Conservation (phyloP, 2,329 filamentous ascomycete species). For the Ophiostoma ulmi region DNA sequence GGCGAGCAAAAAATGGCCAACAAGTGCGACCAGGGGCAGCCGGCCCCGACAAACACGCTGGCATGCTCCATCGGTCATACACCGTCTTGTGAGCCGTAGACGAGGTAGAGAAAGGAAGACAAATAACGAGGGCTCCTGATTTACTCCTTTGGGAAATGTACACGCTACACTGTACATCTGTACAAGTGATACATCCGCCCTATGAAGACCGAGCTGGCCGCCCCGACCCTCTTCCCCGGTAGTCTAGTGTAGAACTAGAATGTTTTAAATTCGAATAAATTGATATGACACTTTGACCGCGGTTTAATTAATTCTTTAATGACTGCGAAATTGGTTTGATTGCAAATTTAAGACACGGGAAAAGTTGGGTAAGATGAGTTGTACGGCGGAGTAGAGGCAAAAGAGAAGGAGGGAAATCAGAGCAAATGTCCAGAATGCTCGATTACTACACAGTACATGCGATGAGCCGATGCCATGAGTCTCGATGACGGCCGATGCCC, state of each 20-base stretch:
- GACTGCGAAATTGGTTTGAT: not conserved
- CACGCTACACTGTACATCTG: not conserved
- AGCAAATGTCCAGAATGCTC: not conserved
- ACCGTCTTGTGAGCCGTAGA: not conserved
- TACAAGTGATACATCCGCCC: constrained; percentile 15
- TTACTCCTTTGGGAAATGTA: not conserved
- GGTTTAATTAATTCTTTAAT: not conserved
- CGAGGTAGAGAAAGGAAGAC: too few relatives aligned
- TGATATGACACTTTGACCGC: not conserved
- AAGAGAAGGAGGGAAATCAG: not conserved
- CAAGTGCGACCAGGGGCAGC: not conserved
- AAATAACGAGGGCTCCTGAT: not conserved
- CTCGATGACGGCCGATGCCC: not conserved
- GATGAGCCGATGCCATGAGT: not conserved
- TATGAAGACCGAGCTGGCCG: constrained; percentile 17
- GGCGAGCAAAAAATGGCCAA: not conserved
- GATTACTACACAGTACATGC: not conserved
- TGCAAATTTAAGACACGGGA: constrained; percentile 7
- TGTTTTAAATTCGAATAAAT: not conserved
- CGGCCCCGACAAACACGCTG: constrained; percentile 5
- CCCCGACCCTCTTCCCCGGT: constrained; percentile 21
- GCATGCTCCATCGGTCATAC: not conserved
- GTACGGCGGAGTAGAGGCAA: not conserved
- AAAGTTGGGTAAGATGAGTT: not conserved
- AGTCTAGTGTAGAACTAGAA: not conserved